phyloP scores from a whole-genome alignment of 441 rosid genomes.

The Croton laevigatus region DNA sequence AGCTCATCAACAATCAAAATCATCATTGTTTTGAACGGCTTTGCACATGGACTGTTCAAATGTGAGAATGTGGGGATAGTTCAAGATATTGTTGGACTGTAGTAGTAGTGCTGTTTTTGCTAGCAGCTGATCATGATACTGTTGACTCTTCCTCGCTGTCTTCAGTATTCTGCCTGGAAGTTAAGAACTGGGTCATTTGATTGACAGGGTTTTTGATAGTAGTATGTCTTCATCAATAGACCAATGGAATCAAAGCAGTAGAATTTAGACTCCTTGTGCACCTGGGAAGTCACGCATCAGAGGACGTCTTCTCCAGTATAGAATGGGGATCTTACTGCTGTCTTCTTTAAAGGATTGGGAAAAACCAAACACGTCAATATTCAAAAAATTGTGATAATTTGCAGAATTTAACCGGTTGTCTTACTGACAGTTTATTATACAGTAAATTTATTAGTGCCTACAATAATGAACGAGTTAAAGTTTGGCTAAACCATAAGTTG shows the following conservation, averaged over 20 bases:
- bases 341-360: background rate
- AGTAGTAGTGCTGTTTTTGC: background rate
- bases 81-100: background rate
- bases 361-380: background rate
- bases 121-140: background rate
- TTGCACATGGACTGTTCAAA: background rate
- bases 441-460: no score
- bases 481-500: no score
- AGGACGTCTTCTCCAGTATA: background rate
- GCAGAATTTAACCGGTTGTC: background rate
- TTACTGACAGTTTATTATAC: background rate
- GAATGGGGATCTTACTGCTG: background rate
- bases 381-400: background rate
- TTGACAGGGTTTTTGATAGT: background rate
- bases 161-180: slow-evolving; percentile 4
- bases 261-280: no score
- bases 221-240: background rate
- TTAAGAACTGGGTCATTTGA: background rate
- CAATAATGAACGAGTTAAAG: no score
- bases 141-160: background rate
- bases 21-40: background rate
- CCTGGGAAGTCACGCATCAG: background rate
- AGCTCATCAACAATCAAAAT: background rate
- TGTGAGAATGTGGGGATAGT: background rate
- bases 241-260: background rate